phyloP scores from a whole-genome alignment of 192 early-diverging fungal genomes.

The Coemansia sp. region DNA sequence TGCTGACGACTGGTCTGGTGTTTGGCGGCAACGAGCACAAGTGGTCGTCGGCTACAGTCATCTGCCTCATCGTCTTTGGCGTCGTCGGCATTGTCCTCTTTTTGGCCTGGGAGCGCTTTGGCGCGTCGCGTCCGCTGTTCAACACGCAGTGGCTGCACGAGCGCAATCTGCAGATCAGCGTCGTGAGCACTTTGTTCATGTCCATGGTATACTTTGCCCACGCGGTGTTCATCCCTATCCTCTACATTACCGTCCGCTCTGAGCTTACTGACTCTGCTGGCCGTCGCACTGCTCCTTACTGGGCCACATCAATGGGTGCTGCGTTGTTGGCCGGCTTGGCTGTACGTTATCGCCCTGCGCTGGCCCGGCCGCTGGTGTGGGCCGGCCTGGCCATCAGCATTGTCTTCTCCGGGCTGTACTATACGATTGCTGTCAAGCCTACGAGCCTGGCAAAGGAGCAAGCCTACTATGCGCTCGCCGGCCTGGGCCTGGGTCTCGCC shows the following conservation, averaged over 20 bases:
- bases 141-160: slow-evolving; percentile 38
- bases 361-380: slow-evolving; percentile 38
- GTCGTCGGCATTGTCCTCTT: slow-evolving; percentile 23
- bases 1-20: slow-evolving; percentile 37
- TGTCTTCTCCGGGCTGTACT: slow-evolving; percentile 42
- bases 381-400: slow-evolving; percentile 21
- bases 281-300: slow-evolving; percentile 39
- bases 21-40: slow-evolving; percentile 51
- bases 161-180: slow-evolving; percentile 50
- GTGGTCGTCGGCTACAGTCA: slow-evolving; percentile 39
- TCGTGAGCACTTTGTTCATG: slow-evolving; percentile 35
- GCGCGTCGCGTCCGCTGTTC: slow-evolving; percentile 31
- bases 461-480: slow-evolving; percentile 39
- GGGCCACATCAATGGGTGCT: slow-evolving; percentile 28
- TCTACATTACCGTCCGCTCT: slow-evolving; percentile 39
- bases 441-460: slow-evolving; percentile 26
- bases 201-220: slow-evolving; percentile 37
- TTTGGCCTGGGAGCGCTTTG: slow-evolving; percentile 29
- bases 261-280: slow-evolving; percentile 23
- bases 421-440: slow-evolving; percentile 24
- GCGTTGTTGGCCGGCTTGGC: slow-evolving; percentile 23
- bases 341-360: slow-evolving; percentile 6
- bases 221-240: slow-evolving; percentile 35
- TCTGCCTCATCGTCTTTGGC: slow-evolving; percentile 49
- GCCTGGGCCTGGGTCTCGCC: slow-evolving; percentile 33